phyloP scores from a whole-genome alignment of 1,284 basidiomycete species.

The Marasmius oreades region DNA sequence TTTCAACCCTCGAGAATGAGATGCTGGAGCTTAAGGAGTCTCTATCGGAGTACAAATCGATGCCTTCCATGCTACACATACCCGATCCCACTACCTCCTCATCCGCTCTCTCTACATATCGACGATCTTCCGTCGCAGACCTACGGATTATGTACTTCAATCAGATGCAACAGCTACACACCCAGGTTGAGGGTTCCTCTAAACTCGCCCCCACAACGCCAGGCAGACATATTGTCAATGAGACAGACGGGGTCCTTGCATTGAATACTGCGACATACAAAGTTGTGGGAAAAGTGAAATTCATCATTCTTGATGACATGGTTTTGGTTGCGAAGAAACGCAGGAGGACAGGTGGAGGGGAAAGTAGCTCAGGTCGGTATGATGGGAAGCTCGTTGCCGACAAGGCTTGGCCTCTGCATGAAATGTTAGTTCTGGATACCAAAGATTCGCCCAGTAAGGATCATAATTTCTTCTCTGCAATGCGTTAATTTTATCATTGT shows the following conservation, averaged over 20 bases:
- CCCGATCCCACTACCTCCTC: slow-evolving; percentile 68
- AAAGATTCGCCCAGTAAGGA: slow-evolving; percentile 87
- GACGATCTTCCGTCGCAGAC: slow-evolving; percentile 89
- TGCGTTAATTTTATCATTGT: slow-evolving; percentile 4
- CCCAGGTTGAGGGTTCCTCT: slow-evolving; percentile 93
- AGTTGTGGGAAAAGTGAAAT: slow-evolving; percentile 80
- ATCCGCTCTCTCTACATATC: slow-evolving; percentile 50
- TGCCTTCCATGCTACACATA: slow-evolving; percentile 90
- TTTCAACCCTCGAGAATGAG: slow-evolving; percentile 94
- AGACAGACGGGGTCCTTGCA: slow-evolving; percentile 81
- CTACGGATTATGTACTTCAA: slow-evolving; percentile 91
- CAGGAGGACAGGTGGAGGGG: slow-evolving; percentile 42
- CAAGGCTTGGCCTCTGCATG: slow-evolving; percentile 86
- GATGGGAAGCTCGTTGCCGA: slow-evolving; percentile 87
- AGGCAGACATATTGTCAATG: slow-evolving; percentile 87
- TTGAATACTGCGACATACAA: slow-evolving; percentile 97
- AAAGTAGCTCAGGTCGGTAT: slow-evolving; percentile 25
- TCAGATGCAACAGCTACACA: slow-evolving; percentile 90
- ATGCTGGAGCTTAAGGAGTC: slow-evolving; percentile 96
- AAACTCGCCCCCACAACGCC: slow-evolving; percentile 91
- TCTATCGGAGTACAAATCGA: slow-evolving; percentile 91
- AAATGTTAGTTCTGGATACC: slow-evolving; percentile 92
- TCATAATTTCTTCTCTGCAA: not conserved
- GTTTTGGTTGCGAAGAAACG: slow-evolving; percentile 78
- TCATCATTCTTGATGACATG: slow-evolving; percentile 90